Evolutionary conservation across 768 basidiomycete genomes (phyloP).

Genomic region (Mrakia blollopis): DNA sequence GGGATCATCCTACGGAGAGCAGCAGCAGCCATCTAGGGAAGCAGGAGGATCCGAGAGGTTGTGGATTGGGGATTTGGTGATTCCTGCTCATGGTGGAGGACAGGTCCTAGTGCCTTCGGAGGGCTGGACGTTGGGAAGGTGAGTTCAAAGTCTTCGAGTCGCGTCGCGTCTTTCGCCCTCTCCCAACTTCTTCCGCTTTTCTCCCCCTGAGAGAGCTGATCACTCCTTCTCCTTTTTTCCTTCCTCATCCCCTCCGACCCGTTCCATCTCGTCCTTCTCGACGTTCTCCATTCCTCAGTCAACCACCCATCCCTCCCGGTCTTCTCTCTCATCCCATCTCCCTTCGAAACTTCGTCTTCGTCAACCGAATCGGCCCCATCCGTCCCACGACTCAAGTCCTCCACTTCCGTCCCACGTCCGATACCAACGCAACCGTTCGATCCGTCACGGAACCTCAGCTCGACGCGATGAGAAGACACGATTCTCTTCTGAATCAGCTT

Average conservation of each 20-base stretch:
- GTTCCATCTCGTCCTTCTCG: too few relatives aligned
- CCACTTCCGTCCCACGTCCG: background rate
- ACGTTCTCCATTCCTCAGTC: background rate
- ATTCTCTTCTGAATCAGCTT: too few relatives aligned
- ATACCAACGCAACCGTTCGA: background rate
- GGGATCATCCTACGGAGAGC: background rate
- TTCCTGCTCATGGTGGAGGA: background rate
- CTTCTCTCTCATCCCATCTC: constrained; percentile 1
- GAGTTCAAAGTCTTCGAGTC: background rate
- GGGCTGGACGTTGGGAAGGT: background rate
- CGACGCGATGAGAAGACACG: too few relatives aligned
- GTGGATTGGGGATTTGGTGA: background rate
- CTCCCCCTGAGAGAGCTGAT: too few relatives aligned
- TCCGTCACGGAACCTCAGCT: background rate
- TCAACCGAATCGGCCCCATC: background rate
- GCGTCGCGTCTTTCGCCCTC: background rate
- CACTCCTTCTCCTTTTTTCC: background rate
- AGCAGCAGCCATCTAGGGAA: background rate
- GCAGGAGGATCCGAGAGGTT: background rate
- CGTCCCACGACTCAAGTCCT: background rate
- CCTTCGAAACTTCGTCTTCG: background rate
- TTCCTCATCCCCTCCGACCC: too few relatives aligned
- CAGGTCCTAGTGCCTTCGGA: background rate
- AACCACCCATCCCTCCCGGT: background rate
- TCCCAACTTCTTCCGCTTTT: too few relatives aligned